Conservation (phyloP, 140 eudicot genomes). For the Erigeron philadelphicus region DNA sequence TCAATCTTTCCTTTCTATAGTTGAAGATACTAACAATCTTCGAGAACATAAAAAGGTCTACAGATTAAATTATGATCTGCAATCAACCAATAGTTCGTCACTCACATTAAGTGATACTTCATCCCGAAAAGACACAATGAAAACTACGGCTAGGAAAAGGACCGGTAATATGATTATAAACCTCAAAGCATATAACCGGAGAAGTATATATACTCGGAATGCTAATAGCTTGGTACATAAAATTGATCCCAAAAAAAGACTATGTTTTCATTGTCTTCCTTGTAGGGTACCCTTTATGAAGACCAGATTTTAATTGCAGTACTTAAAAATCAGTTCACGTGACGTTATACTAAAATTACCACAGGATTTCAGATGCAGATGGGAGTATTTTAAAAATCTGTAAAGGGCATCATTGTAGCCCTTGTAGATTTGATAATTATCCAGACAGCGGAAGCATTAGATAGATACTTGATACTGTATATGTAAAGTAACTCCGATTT, state of each 20-base stretch:
- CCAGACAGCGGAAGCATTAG: not conserved
- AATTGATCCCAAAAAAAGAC: too few relatives aligned
- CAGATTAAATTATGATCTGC: not conserved
- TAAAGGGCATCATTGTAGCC: not conserved
- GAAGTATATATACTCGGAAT: not conserved
- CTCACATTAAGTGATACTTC: not conserved
- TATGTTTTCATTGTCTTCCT: not conserved
- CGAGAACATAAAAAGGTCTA: not conserved
- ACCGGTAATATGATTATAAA: not conserved
- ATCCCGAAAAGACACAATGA: not conserved
- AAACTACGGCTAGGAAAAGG: not conserved
- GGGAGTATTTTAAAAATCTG: not conserved
- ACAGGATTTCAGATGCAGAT: not conserved
- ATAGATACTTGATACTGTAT: not conserved
- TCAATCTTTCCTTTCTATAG: not conserved
- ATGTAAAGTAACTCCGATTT: not conserved
- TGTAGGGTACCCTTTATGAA: not conserved
- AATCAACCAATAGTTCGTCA: not conserved
- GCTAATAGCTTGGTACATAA: too few relatives aligned
- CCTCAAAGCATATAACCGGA: not conserved
- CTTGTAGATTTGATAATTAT: too few relatives aligned
- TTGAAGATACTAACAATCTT: not conserved
- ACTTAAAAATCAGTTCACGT: not conserved
- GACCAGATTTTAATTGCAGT: conserved; percentile 1
- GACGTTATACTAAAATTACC: not conserved